Percentiles rank a stretch among this genome's conserved stretches.
phyloP scores from a whole-genome alignment of 2,329 filamentous ascomycete genomes.

The Beauveria medogensis region DNA sequence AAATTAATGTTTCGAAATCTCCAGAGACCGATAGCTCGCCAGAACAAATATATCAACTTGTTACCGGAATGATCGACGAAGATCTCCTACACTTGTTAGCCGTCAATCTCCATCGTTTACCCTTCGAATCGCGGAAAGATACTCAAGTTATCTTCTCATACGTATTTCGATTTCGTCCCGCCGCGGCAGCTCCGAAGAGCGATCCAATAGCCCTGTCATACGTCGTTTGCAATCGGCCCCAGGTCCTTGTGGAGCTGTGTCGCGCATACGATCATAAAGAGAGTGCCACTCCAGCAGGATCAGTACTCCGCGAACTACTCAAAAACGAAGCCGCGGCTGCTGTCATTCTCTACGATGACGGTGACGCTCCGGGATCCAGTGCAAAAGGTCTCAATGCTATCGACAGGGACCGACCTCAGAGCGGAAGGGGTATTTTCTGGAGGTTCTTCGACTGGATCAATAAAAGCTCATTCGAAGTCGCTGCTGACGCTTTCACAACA shows the following conservation, averaged over 20 bases:
- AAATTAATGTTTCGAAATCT: not conserved
- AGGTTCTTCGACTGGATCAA: conserved; percentile 97
- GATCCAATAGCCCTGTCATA: conserved; percentile 84
- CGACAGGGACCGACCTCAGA: conserved; percentile 66
- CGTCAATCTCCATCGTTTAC: conserved; percentile 71
- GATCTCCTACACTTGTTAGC: conserved; percentile 82
- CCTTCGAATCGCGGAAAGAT: conserved; percentile 94
- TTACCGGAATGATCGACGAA: conserved; percentile 78
- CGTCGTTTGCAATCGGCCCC: conserved; percentile 76
- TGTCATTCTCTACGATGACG: conserved; percentile 88
- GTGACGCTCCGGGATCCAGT: conserved; percentile 59
- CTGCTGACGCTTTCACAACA: conserved; percentile 94
- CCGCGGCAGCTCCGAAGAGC: conserved; percentile 54
- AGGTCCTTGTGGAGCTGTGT: conserved; percentile 81
- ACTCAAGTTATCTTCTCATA: conserved; percentile 94
- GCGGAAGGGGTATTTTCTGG: conserved; percentile 86
- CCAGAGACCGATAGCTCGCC: conserved; percentile 77
- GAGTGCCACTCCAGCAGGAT: conserved; percentile 84
- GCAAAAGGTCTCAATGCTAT: conserved; percentile 71
- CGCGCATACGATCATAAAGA: conserved; percentile 84
- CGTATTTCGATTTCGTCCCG: conserved; percentile 80
- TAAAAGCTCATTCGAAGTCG: conserved; percentile 91
- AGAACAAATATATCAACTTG: conserved; percentile 79
- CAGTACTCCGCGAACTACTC: conserved; percentile 76
- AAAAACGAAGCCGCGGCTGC: conserved; percentile 89